Evolutionary conservation across 306 rosid species (phyloP), one percentile per base, ranked within the genome.

Genomic region (Begonia fuchsioides): DNA sequence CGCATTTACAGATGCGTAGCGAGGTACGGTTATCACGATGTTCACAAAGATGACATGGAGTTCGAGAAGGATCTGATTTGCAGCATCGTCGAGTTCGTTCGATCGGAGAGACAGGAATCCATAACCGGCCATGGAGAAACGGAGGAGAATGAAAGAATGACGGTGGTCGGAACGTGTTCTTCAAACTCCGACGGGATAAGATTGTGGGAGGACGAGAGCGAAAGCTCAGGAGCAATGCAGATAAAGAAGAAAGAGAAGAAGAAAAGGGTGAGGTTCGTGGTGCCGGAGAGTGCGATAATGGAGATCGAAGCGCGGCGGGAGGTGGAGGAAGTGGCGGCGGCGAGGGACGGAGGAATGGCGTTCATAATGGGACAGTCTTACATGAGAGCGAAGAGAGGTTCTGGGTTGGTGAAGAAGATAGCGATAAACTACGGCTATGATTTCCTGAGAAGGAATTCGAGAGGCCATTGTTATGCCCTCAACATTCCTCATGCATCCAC

Each of bases 321-420:
- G 72, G 53, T 92, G 66, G 68, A 32, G 55, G 98, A 92, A 60
- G 75, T 92, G 43, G 86, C 70, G 96, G 96, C 85, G 57, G 98
- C 98, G 39, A 82, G 84, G 60, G 98, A 92, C 53, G 94, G 94
- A 49, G 98, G 98, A 40, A 69, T 82, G 87, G 94, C 96, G 62
- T 92, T 85, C 55, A 92, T 92, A 75, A 66, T 85, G 76, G 93
- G 98, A 47, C 98, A 92, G 56, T 85, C 94, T 8, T 92, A 92
- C 61, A 87, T 85, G 59, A 85, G 78, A 53, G 94, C 94, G 13
- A 85, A 92, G 79, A 82, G 92, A 18, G 98, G 87, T 18, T 92
- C 98, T 44, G 77, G 94, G 51, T 77, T 77, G 77, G 49, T 82
- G 46, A 92, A 85, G 70, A 79, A 50, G 58, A 62, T 77, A 51